phyloP scores from a whole-genome alignment of 2,329 filamentous ascomycete genomes.

The Leptoxyphium fumago region DNA sequence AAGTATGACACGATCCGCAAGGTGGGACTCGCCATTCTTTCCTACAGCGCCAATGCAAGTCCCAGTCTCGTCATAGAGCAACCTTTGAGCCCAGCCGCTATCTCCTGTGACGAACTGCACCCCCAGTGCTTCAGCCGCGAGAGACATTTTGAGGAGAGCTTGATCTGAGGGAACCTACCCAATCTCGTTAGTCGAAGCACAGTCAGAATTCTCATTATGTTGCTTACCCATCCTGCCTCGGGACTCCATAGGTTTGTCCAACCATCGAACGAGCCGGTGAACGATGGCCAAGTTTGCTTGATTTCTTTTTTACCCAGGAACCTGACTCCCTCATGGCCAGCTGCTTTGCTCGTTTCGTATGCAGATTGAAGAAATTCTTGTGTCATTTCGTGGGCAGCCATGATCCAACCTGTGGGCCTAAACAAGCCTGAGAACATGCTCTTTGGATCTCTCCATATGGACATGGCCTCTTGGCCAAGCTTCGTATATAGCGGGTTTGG shows the following conservation, averaged over 20 bases:
- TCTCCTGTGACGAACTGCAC: conserved; percentile 7
- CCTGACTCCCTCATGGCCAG: conserved; percentile 3
- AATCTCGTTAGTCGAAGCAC: neutral
- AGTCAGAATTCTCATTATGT: neutral
- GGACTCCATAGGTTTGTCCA: conserved; percentile 13
- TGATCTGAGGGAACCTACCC: conserved; percentile 1
- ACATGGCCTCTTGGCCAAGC: conserved; percentile 53
- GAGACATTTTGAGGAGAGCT: conserved; percentile 5
- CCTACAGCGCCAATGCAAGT: conserved; percentile 2
- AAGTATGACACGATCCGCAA: conserved; percentile 7
- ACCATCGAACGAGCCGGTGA: conserved; percentile 6
- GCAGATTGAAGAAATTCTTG: conserved; percentile 5
- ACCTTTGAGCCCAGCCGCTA: conserved; percentile 5
- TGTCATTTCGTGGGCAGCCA: conserved; percentile 3
- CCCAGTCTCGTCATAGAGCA: conserved; percentile 4
- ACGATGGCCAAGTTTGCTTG: conserved; percentile 5
- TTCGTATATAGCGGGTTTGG: conserved; percentile 58
- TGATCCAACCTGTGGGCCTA: conserved; percentile 6
- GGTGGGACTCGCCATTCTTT: conserved; percentile 5
- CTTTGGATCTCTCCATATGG: conserved; percentile 42
- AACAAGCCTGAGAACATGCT: conserved; percentile 4
- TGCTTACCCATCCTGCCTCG: conserved; percentile 11
- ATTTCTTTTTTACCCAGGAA: conserved; percentile 3
- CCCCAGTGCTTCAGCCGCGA: conserved; percentile 5
- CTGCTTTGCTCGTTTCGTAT: conserved; percentile 3